These are phyloP conservation scores for Amylostereum areolatum DNA, from an alignment of 1,284 basidiomycete genomes.

Conservation along the genomic window DNA sequence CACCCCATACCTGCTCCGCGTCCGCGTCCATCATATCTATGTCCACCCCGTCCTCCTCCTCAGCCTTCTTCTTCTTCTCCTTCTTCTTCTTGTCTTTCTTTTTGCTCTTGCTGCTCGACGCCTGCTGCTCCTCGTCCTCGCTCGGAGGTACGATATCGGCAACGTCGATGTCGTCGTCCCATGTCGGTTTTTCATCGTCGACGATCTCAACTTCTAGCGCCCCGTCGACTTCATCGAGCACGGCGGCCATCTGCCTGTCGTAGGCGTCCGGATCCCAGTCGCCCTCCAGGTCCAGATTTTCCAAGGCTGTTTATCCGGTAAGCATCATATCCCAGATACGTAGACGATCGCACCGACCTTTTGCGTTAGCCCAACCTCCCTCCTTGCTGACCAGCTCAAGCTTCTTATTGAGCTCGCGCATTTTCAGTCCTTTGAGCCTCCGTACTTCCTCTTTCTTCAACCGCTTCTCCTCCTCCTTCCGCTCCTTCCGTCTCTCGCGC, in stretches of 20 bases:
- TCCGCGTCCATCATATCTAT: conserved; percentile 69
- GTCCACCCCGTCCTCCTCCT: conserved; percentile 46
- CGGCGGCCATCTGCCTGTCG: conserved; percentile 68
- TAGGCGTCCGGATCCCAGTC: conserved; percentile 83
- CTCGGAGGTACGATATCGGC: conserved; percentile 52
- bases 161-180: conserved; percentile 87
- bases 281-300: conserved; percentile 65
- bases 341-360: conserved; percentile 30
- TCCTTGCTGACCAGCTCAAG: conserved; percentile 67
- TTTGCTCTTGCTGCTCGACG: conserved; percentile 30
- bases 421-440: conserved; percentile 76
- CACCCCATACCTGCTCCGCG: conserved; percentile 7
- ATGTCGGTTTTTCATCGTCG: conserved; percentile 72
- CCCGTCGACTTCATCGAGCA: conserved; percentile 60
- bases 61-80: conserved; percentile 32
- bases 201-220: conserved; percentile 19
- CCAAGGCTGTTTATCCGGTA: conserved; percentile 36
- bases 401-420: conserved; percentile 76
- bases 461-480: conserved; percentile 75
- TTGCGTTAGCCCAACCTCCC: conserved; percentile 42
- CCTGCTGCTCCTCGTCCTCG: conserved; percentile 26
- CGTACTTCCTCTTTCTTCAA: conserved; percentile 77
- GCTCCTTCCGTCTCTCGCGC: conserved; percentile 66
- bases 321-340: background rate
- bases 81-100: conserved; percentile 47